Evolutionary conservation across 2,329 filamentous ascomycete genomes (phyloP).

Genomic region (Blumeria hordei): DNA sequence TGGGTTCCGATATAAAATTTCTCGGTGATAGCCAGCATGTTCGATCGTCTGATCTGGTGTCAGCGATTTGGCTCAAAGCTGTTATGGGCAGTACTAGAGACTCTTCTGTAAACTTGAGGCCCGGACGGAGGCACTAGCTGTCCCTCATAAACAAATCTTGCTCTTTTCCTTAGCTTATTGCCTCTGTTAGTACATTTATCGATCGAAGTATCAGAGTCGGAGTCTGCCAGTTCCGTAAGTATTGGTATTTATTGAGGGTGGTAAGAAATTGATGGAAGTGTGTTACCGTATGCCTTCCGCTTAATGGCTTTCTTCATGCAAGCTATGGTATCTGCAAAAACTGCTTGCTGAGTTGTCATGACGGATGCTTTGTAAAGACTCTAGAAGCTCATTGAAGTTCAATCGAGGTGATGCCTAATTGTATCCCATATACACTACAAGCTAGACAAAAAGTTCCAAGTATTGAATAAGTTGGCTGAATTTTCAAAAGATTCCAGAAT

Average conservation of each 20-base stretch:
- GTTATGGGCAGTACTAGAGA: conserved; percentile 15
- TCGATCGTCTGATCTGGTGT: conserved; percentile 32
- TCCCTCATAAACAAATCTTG: conserved; percentile 45
- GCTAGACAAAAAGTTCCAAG: too few species aligned
- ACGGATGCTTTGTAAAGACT: conserved; percentile 3
- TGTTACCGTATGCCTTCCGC: conserved; percentile 34
- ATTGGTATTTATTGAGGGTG: conserved; percentile 6
- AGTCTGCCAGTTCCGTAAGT: conserved; percentile 26
- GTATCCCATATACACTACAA: too few species aligned
- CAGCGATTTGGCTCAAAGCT: conserved; percentile 4
- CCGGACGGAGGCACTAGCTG: conserved; percentile 42
- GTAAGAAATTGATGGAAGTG: neutral
- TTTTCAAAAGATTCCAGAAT: too few species aligned
- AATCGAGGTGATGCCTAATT: too few species aligned
- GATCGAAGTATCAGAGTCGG: conserved; percentile 53
- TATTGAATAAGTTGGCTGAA: too few species aligned
- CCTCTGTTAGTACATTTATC: conserved; percentile 48
- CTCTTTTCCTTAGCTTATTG: conserved; percentile 55
- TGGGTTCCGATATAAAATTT: conserved; percentile 52
- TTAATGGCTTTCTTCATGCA: conserved; percentile 45
- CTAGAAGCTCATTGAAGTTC: too few species aligned
- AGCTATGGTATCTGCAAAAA: conserved; percentile 41
- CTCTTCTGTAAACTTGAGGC: conserved; percentile 47
- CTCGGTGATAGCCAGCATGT: conserved; percentile 46
- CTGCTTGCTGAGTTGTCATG: conserved; percentile 33